Percentiles rank a stretch among this genome's conserved stretches.
These are phyloP conservation scores for Suhomyces terraborum DNA, from an alignment of 1,139 yeast species.

Conservation along the genomic window DNA sequence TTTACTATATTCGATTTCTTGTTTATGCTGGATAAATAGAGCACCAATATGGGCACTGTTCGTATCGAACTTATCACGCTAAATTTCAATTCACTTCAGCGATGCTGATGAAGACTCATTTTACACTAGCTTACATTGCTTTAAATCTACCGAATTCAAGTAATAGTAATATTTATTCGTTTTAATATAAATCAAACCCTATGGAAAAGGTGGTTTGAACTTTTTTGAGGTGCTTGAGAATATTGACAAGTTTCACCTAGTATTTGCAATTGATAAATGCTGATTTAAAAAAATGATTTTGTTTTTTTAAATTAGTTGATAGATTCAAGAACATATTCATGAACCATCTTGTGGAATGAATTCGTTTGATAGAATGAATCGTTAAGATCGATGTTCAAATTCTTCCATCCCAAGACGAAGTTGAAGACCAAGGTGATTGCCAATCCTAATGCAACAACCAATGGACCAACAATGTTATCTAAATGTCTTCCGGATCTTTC, in stretches of 20 bases:
- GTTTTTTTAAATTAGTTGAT: no score
- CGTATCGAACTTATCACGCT: no score
- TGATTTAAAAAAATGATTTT: no score
- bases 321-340: constrained; percentile 30
- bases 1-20: no score
- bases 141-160: neutral
- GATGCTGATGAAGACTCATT: no score
- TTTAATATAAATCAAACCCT: no score
- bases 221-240: neutral
- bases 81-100: no score
- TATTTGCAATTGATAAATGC: neutral
- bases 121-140: no score
- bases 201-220: no score
- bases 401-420: constrained; percentile 65
- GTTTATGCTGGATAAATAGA: no score
- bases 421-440: constrained; percentile 67
- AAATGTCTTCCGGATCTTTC: constrained; percentile 84
- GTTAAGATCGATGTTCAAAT: constrained; percentile 23
- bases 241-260: neutral
- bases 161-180: no score
- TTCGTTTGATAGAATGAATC: constrained; percentile 36
- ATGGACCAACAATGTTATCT: constrained; percentile 88
- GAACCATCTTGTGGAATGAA: constrained; percentile 38
- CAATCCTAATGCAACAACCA: constrained; percentile 73
- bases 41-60: no score